A percentile compares a stretch with the other conserved stretches of the same genome.
Evolutionary conservation across 106 monocot species (phyloP).

Genomic region (Apostasia shenzhenica): DNA sequence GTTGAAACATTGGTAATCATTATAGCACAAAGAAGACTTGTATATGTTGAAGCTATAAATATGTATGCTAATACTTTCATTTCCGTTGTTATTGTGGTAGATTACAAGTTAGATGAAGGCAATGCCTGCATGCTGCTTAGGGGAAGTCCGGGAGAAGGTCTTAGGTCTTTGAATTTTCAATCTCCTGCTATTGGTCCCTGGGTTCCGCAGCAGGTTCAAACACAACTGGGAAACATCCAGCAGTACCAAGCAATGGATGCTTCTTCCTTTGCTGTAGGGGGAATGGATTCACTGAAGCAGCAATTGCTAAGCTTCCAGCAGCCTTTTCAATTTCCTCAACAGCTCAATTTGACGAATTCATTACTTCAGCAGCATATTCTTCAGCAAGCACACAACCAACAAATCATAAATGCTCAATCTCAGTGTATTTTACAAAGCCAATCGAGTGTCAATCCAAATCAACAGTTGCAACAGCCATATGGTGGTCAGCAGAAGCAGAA

Average conservation of each 20-base stretch:
- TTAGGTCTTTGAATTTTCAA: conserved; percentile 66
- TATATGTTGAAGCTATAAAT: too few relatives aligned
- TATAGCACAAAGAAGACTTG: too few relatives aligned
- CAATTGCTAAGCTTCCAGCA: conserved; percentile 68
- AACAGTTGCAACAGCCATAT: conserved; percentile 46
- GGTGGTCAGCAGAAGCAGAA: conserved; percentile 53
- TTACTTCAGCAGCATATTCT: conserved; percentile 52
- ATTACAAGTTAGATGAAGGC: conserved; percentile 44
- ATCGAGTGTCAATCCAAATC: conserved; percentile 21
- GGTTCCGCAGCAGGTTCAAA: conserved; percentile 57
- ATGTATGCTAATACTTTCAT: not conserved
- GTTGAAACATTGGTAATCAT: too few relatives aligned
- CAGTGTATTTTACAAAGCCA: conserved; percentile 34
- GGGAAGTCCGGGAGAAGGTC: conserved; percentile 45
- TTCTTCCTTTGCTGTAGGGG: conserved; percentile 54
- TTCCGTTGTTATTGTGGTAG: not conserved
- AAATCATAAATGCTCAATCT: conserved; percentile 30
- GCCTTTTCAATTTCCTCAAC: conserved; percentile 60
- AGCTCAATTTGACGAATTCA: conserved; percentile 26
- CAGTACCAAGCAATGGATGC: conserved; percentile 77
- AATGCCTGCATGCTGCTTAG: conserved; percentile 77
- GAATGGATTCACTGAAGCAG: conserved; percentile 50
- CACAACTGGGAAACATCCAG: conserved; percentile 46
- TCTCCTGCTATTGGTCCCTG: conserved; percentile 51
- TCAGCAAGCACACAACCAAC: conserved; percentile 46